These are phyloP conservation scores for Colletotrichum sidae DNA, from an alignment of 2,329 filamentous ascomycete genomes.

Conservation along the genomic window DNA sequence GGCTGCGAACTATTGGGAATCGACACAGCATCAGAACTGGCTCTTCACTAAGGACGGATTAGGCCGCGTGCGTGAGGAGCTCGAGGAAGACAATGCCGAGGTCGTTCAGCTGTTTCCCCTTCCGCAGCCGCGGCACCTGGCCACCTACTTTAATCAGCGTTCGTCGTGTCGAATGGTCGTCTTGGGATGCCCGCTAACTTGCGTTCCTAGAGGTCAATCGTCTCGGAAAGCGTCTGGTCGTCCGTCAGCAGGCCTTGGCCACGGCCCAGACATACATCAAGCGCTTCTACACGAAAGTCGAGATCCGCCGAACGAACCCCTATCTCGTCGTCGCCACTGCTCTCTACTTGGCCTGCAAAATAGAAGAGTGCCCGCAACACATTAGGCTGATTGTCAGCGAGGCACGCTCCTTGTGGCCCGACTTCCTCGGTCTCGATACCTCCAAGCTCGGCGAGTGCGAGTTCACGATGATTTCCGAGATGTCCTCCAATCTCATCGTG, in stretches of 20 bases:
- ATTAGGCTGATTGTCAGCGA: constrained; percentile 91
- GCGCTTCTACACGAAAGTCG: constrained; percentile 90
- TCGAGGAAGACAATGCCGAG: constrained; percentile 80
- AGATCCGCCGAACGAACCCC: constrained; percentile 92
- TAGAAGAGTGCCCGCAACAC: constrained; percentile 97
- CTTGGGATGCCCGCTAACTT: constrained; percentile 16
- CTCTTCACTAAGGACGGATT: constrained; percentile 80
- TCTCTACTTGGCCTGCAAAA: constrained; percentile 95
- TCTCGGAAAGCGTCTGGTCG: constrained; percentile 83
- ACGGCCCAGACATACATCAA: constrained; percentile 96
- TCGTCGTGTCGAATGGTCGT: constrained; percentile 15
- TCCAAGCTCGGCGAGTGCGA: constrained; percentile 93
- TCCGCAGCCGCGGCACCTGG: constrained; percentile 83
- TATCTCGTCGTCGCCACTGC: constrained; percentile 94
- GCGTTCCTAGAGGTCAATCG: constrained; percentile 75
- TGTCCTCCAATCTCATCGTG: constrained; percentile 89
- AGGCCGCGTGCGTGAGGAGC: constrained; percentile 77
- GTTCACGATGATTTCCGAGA: constrained; percentile 90
- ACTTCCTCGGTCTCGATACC: constrained; percentile 80
- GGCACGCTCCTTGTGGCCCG: constrained; percentile 86
- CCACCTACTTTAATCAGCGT: constrained; percentile 95
- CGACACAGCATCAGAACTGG: constrained; percentile 91
- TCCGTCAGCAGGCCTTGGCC: constrained; percentile 91
- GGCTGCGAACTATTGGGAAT: constrained; percentile 98
- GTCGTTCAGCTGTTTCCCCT: constrained; percentile 84